Evolutionary conservation across 2,329 filamentous ascomycete species (phyloP).

Genomic region (Xylaria sp.): DNA sequence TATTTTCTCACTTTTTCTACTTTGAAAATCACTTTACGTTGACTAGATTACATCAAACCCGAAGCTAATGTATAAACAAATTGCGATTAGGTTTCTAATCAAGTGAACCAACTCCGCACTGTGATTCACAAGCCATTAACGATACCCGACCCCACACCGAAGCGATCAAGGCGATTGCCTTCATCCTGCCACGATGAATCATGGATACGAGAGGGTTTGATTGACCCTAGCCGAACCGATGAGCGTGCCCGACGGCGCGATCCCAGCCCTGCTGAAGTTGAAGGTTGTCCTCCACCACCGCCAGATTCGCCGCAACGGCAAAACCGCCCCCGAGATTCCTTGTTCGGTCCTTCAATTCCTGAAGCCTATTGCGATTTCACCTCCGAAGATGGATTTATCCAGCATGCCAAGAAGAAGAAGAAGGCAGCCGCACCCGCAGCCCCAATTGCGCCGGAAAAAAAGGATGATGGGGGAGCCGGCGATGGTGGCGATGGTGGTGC

Average conservation of each 20-base stretch:
- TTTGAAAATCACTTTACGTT: not conserved
- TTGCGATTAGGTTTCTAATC: conserved; percentile 36
- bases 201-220: conserved; percentile 32
- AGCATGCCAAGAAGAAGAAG: conserved; percentile 66
- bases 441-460: conserved; percentile 49
- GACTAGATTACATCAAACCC: conserved; percentile 24
- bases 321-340: conserved; percentile 45
- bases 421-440: conserved; percentile 34
- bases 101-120: conserved; percentile 27
- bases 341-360: conserved; percentile 60
- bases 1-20: not conserved
- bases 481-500: conserved; percentile 49
- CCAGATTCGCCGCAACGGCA: conserved; percentile 40
- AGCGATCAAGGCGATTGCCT: conserved; percentile 49
- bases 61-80: conserved; percentile 39
- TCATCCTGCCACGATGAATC: conserved; percentile 37
- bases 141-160: conserved; percentile 50
- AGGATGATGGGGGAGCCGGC: conserved; percentile 51
- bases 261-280: conserved; percentile 43
- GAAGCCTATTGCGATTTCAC: conserved; percentile 66
- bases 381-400: conserved; percentile 63
- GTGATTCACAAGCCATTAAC: conserved; percentile 44
- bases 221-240: conserved; percentile 40
- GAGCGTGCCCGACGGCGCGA: conserved; percentile 45
- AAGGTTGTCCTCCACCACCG: conserved; percentile 38